phyloP scores from a whole-genome alignment of 306 rosid genomes.

The Biancaea sappan region DNA sequence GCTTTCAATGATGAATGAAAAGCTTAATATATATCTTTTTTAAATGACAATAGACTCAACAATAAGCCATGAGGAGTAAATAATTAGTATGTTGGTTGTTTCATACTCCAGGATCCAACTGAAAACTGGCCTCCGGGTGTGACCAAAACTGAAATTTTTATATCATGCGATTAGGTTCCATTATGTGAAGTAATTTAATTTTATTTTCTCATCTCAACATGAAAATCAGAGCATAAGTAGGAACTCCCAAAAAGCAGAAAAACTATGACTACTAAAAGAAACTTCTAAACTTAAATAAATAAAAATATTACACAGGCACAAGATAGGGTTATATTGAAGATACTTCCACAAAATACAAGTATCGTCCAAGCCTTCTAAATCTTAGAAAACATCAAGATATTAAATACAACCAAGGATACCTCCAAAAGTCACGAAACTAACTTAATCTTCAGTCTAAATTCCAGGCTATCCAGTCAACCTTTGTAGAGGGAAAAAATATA shows the following conservation, averaged over 20 bases:
- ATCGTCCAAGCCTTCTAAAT: not conserved
- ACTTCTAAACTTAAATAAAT: not conserved
- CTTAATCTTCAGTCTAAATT: not conserved
- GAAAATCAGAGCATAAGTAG: not conserved
- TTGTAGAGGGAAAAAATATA: too few species aligned
- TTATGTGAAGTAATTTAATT: not conserved
- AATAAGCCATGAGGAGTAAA: not conserved
- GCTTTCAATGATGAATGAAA: not conserved
- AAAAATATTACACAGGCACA: not conserved
- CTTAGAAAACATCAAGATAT: not conserved
- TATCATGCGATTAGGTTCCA: not conserved
- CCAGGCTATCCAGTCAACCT: not conserved
- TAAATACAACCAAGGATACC: not conserved
- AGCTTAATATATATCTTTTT: not conserved
- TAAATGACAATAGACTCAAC: not conserved
- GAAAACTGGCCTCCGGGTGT: too few species aligned
- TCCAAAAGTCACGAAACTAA: not conserved
- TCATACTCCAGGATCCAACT: not conserved
- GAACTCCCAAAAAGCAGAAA: not conserved
- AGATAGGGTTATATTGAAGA: not conserved
- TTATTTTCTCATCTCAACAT: not conserved
- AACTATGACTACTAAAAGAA: not conserved
- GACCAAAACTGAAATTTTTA: not conserved
- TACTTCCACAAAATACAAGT: not conserved
- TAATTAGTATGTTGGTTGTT: not conserved